A percentile compares a stretch with the other conserved stretches of the same genome.
phyloP scores from a whole-genome alignment of 495 filamentous ascomycete species.

The Aspergillus hancockii region DNA sequence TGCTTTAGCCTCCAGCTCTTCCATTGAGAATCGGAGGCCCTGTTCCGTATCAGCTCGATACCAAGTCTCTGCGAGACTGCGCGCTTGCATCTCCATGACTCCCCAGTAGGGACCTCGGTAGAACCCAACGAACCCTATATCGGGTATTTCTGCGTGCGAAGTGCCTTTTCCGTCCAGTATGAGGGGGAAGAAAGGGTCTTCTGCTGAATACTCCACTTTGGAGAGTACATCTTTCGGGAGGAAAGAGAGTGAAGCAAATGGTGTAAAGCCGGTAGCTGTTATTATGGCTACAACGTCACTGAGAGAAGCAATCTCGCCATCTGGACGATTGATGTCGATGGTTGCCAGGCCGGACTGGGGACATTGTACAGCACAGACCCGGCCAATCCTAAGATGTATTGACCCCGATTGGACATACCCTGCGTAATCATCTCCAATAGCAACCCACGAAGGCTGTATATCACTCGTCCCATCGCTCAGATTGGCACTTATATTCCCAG shows the following conservation, averaged over 20 bases:
- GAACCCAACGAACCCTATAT: slow-evolving; percentile 80
- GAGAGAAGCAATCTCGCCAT: slow-evolving; percentile 33
- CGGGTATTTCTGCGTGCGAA: slow-evolving; percentile 58
- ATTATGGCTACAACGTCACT: slow-evolving; percentile 65
- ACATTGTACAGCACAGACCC: slow-evolving; percentile 26
- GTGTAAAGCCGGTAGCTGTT: slow-evolving; percentile 75
- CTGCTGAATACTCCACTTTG: slow-evolving; percentile 54
- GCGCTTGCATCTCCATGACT: slow-evolving; percentile 83
- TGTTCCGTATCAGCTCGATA: not conserved
- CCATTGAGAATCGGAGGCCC: not conserved
- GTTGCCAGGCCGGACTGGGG: slow-evolving; percentile 28
- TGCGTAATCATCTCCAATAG: slow-evolving; percentile 68
- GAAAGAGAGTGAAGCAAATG: slow-evolving; percentile 59
- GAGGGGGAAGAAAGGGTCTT: slow-evolving; percentile 62
- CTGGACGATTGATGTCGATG: slow-evolving; percentile 34
- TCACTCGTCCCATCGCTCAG: slow-evolving; percentile 19
- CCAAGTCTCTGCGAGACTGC: slow-evolving; percentile 57
- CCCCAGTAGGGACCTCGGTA: slow-evolving; percentile 88
- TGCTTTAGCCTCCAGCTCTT: slow-evolving; percentile 20
- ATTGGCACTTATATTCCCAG: slow-evolving; percentile 22
- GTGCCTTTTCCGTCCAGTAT: slow-evolving; percentile 68
- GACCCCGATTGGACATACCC: slow-evolving; percentile 68
- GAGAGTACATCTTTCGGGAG: slow-evolving; percentile 57
- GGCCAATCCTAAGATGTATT: slow-evolving; percentile 49
- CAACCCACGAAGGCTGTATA: slow-evolving; percentile 59